Evolutionary conservation across 2,329 filamentous ascomycete genomes (phyloP), one percentile per base, ranked within the genome.

Genomic region (Arthroderma sp.): DNA sequence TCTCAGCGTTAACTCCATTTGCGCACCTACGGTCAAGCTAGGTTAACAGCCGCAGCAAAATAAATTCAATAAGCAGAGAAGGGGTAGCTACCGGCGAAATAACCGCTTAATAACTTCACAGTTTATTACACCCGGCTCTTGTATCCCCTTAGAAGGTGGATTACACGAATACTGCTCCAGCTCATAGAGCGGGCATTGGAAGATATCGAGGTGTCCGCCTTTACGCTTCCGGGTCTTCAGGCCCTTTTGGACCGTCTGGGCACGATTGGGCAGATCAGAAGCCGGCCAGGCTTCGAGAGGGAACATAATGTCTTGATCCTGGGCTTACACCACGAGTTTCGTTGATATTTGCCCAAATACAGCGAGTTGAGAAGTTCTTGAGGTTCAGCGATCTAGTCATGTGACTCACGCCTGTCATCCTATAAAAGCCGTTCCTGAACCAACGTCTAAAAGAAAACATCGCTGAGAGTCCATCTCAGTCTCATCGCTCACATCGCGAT

Each of bases 121-220:
- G 4, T 58, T 57, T n/a, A 73, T 58, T 28, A 74, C 60, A 2
- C 64, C 60, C 3, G 67, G 63, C 42, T 58, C 55, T 11, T 61
- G 63, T 31, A 66, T 61, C 38, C 57, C 59, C 42, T 67, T 62
- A 32, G 65, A 59, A 6, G 69, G 63, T 6, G 77, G 61, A 55
- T 77, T 70, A 60, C 78, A 82, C 28, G 71, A 71, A 56, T 79
- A 81, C 61, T 82, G 78, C 39, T 75, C 62, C 59, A 81, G 60
- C 57, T 80, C 74, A 52, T 74, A 65, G 36, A 81, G 60, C 46
- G 69, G 61, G 57, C 78, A 81, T 41, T 74, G 62, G 44, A 64
- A 58, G 4, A 81, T 64, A 30, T 74, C 63, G 48, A 77, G 61
- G 10, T 67, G 61, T 28, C 55, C 55, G 38, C 68, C 64, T 57